Evolutionary conservation across 495 filamentous ascomycete species (phyloP).

Genomic region (Aspergillus mulundensis): DNA sequence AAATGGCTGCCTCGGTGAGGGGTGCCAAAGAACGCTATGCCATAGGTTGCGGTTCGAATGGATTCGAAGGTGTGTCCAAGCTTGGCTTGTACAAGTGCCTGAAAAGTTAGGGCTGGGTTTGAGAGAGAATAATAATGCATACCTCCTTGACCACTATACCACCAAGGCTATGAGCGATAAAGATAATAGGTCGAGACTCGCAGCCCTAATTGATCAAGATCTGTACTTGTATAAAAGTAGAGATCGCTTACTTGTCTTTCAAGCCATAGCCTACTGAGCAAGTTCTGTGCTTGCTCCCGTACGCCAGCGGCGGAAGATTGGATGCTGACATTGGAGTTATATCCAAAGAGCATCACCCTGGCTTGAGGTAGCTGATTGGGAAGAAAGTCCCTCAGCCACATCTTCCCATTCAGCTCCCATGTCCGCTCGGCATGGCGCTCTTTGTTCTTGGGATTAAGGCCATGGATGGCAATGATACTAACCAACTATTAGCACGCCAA

Average conservation of each 20-base stretch:
- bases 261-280: constrained; percentile 22
- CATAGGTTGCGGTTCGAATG: constrained; percentile 24
- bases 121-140: not conserved
- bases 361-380: constrained; percentile 26
- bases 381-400: constrained; percentile 37
- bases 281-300: constrained; percentile 27
- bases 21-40: constrained; percentile 21
- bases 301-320: constrained; percentile 24
- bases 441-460: constrained; percentile 26
- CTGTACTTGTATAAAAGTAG: not conserved
- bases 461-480: constrained; percentile 48
- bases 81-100: constrained; percentile 22
- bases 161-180: constrained; percentile 19
- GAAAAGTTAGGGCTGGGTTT: not conserved
- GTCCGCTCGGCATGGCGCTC: constrained; percentile 27
- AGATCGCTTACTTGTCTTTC: constrained; percentile 10
- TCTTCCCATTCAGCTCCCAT: constrained; percentile 23
- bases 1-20: constrained; percentile 19
- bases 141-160: constrained; percentile 17
- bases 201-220: not conserved
- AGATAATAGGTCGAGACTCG: constrained; percentile 13
- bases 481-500: not conserved
- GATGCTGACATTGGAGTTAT: constrained; percentile 34
- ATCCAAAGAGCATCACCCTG: constrained; percentile 33
- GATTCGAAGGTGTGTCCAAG: constrained; percentile 14